Conservation (phyloP, 805 yeast genomes). For the Blastobotrys attinorum region DNA sequence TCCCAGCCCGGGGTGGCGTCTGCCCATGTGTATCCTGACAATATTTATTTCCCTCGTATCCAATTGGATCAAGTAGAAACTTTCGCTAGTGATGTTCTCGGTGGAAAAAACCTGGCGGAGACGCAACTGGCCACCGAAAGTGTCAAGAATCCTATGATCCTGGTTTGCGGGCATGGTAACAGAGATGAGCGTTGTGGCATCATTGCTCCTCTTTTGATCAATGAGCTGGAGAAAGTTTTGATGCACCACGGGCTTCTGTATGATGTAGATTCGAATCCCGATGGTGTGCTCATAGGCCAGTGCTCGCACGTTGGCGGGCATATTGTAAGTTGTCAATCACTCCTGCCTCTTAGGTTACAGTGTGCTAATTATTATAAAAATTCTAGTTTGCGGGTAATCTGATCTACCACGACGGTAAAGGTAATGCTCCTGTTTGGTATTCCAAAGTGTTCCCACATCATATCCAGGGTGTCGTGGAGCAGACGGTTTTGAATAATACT, state of each 20-base stretch:
- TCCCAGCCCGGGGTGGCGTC: constrained; percentile 12
- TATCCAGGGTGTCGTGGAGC: constrained; percentile 57
- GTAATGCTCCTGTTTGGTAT: constrained; percentile 47
- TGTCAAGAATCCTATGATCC: constrained; percentile 27
- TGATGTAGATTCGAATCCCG: constrained; percentile 20
- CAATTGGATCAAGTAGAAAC: constrained; percentile 17
- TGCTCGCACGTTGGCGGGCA: constrained; percentile 84
- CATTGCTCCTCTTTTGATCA: constrained; percentile 48
- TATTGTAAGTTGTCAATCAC: constrained; percentile 24
- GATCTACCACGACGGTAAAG: constrained; percentile 31
- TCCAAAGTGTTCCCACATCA: constrained; percentile 61
- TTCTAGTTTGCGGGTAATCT: constrained; percentile 67
- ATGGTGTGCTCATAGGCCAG: constrained; percentile 40
- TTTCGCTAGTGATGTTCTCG: constrained; percentile 29
- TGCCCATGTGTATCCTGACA: constrained; percentile 51
- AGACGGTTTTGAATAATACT: constrained; percentile 41
- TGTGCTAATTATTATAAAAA: too few relatives aligned
- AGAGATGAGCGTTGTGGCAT: constrained; percentile 63
- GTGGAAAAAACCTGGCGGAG: constrained; percentile 20
- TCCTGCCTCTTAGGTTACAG: background rate
- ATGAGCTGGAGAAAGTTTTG: constrained; percentile 43
- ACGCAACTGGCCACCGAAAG: constrained; percentile 20
- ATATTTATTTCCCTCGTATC: constrained; percentile 21
- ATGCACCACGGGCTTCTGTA: constrained; percentile 28
- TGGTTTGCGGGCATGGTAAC: constrained; percentile 59